These are phyloP conservation scores for Astrothelium macrocarpum DNA, from an alignment of 495 filamentous ascomycete species.

Conservation along the genomic window DNA sequence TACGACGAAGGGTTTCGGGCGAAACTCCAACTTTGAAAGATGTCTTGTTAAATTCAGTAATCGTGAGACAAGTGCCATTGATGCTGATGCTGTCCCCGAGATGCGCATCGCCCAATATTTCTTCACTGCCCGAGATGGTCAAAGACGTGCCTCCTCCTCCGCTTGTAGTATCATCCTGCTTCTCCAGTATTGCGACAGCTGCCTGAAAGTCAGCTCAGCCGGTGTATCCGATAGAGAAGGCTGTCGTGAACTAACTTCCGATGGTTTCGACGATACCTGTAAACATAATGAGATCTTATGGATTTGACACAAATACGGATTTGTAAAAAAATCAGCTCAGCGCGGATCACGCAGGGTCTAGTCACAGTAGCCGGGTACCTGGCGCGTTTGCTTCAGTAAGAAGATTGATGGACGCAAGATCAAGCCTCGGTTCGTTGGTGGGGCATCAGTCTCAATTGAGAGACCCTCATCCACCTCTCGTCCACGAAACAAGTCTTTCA, in stretches of 20 bases:
- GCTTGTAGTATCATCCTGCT: slow-evolving; percentile 58
- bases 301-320: no score
- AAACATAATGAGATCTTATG: slow-evolving; percentile 75
- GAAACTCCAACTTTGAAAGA: slow-evolving; percentile 90
- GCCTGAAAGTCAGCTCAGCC: slow-evolving; percentile 27
- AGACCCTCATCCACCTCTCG: no score
- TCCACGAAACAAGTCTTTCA: no score
- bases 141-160: slow-evolving; percentile 75
- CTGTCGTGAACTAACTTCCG: slow-evolving; percentile 55
- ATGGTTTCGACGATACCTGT: slow-evolving; percentile 94
- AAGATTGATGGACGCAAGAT: no score
- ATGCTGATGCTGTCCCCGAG: slow-evolving; percentile 88
- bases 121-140: slow-evolving; percentile 65
- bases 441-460: neutral
- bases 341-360: neutral
- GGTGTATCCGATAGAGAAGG: slow-evolving; percentile 3
- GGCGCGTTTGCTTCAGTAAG: no score
- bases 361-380: no score
- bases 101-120: slow-evolving; percentile 71
- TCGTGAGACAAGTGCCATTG: slow-evolving; percentile 92
- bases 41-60: slow-evolving; percentile 58
- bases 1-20: slow-evolving; percentile 92
- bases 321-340: no score
- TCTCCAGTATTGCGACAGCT: slow-evolving; percentile 77
- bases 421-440: neutral